Base-by-base conservation (phyloP, 345 rosid genomes). In the Mercurialis annua region DNA sequence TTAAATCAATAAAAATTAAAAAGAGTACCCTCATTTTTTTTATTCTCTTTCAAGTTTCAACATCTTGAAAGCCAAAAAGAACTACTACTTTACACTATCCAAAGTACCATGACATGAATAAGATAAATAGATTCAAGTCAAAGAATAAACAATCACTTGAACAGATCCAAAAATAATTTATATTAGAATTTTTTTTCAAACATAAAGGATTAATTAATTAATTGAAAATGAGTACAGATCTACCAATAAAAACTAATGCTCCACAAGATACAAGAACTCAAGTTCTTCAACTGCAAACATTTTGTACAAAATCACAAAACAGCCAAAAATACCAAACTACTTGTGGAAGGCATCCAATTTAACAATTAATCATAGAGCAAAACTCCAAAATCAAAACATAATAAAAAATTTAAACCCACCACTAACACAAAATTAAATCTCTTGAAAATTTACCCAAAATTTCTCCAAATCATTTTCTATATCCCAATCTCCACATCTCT, bases 401-500 rank as follows among this genome's bases (percentile, higher is more conserved):
- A 30, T 43, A 33, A n/a, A 17, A 38, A 16, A 20, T 20, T 40
- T 44, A 67, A 53, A 5, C 36, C 50, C 66, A 34, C 54, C 66
- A 29, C 67, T 52, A 48, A 59, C 55, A 40, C 34, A 10, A 65
- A 57, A 31, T 61, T 26, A 59, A 62, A 66, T 66, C 67, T 64
- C 68, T 56, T n/a, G n/a, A n/a, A n/a, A 59, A 75, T 21, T 46
- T 59, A n/a, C 4, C 8, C 11, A 40, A 40, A 40, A 40, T 3
- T n/a, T 40, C 44, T 40, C 9, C 40, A 3, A 40, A 40, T 36
- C 9, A 36, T 9, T 40, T 14, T 40, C 44, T 83, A 82, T 80
- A 70, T 80, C 59, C 82, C 84, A 76, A 83, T 80, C 84, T 85
- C 87, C 77, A 78, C 76, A 65, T 82, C 84, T 74, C 87, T 80